Base-by-base conservation (phyloP, 108 stramenopile species). In the Cyclotella atomus region DNA sequence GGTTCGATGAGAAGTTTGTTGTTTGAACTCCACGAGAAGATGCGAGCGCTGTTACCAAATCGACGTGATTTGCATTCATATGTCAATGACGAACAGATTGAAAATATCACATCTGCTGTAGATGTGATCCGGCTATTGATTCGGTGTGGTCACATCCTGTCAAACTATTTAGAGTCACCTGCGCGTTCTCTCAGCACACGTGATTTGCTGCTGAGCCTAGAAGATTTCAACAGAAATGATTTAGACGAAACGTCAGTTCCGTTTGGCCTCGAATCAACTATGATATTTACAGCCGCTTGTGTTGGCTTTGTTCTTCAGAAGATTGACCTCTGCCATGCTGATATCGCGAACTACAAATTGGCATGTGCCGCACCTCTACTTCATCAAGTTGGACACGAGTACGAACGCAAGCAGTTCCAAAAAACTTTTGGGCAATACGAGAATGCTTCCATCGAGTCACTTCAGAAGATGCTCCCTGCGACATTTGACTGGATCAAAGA, bases 41-140 rank as follows among this genome's bases (percentile, higher is more conserved):
- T 87, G 56, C 73, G 85, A 15, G 35, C 77, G 19, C 57, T 90
- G 20, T 46, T 90, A 24, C 89, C 89, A n/a, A 81, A 81, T 68
- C 84, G 89, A 1, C 64, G 61, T 12, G 89, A 90, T 49, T 67
- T 90, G n/a, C 89, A 90, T 57, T 54, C 56, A 17, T 54, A 79
- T 30, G 49, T 87, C 0, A 56, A 81, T 36, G 81, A 90, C 62
- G 66, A 80, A 44, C 50, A 46, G 23, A 43, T 72, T 30, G 16
- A 63, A 21, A 41, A 15, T 10, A 53, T 24, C 25, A 29, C 38
- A 34, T 62, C 76, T 10, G 7, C 23, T 12, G n/a, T 19, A 23
- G 77, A 78, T 53, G 15, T 77, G 0, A 46, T 84, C 55, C 55
- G 21, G 15, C 43, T 82, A 12, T 24, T 86, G 16, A 65, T 82